Evolutionary conservation across 441 rosid genomes (phyloP).

Genomic region (Lepidium campestre): DNA sequence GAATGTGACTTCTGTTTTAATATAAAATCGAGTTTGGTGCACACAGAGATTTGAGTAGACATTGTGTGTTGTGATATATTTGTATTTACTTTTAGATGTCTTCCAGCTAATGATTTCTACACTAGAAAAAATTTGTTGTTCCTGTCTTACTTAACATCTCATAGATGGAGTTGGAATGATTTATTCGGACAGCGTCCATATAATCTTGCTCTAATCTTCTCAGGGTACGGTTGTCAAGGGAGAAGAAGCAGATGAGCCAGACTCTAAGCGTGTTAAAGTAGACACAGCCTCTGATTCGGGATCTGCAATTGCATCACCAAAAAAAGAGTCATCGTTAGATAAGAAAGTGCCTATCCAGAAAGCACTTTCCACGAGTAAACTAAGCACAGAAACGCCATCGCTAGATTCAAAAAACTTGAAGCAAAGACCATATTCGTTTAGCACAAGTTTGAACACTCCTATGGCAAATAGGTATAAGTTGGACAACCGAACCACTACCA

Average conservation of each 20-base stretch:
- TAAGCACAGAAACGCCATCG: constrained; percentile 25
- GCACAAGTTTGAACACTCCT: constrained; percentile 36
- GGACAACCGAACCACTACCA: constrained; percentile 80
- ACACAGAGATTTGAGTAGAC: neutral
- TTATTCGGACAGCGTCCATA: neutral
- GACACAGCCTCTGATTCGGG: constrained; percentile 44
- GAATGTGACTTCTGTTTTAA: neutral
- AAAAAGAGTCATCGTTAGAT: constrained; percentile 33
- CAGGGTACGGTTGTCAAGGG: constrained; percentile 73
- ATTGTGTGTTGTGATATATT: neutral
- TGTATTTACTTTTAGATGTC: neutral
- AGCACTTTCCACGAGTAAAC: constrained; percentile 34
- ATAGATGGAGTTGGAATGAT: neutral
- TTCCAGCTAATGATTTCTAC: constrained; percentile 7
- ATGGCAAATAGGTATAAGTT: constrained; percentile 63
- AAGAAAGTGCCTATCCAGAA: constrained; percentile 44
- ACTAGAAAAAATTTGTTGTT: neutral
- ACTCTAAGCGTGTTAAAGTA: constrained; percentile 59
- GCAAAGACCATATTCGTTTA: constrained; percentile 35
- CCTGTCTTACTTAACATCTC: neutral
- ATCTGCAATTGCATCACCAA: constrained; percentile 32
- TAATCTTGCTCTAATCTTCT: constrained; percentile 25
- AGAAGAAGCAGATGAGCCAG: constrained; percentile 57
- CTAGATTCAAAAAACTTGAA: constrained; percentile 44
- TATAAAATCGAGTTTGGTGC: neutral